Evolutionary conservation across 2,329 filamentous ascomycete genomes (phyloP).

Genomic region (Fusarium palustre): DNA sequence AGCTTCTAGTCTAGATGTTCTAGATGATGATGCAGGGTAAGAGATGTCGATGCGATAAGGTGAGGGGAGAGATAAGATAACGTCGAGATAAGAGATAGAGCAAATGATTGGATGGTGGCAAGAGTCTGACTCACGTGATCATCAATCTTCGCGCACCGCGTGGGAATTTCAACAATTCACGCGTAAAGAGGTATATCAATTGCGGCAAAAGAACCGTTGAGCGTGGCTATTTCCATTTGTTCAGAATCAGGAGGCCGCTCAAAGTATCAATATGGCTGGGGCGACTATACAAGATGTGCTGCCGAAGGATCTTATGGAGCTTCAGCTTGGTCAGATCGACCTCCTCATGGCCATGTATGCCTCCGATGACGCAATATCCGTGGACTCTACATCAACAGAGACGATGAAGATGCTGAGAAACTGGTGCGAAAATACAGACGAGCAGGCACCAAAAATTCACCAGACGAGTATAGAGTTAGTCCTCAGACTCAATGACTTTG

Average conservation of each 20-base stretch:
- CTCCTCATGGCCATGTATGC: constrained; percentile 66
- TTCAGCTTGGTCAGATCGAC: constrained; percentile 62
- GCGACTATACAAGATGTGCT: constrained; percentile 35
- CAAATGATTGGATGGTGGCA: background rate
- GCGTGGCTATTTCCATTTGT: rapidly evolving
- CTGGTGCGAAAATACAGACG: constrained; percentile 41
- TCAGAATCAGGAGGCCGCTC: rapidly evolving
- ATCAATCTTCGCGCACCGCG: background rate
- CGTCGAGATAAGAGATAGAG: background rate
- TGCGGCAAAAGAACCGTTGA: no score
- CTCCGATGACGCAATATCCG: constrained; percentile 50
- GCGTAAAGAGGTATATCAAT: background rate
- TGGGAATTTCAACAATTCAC: constrained; percentile 16
- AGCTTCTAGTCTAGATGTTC: no score
- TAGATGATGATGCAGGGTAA: background rate
- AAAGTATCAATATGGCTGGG: background rate
- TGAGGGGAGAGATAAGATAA: background rate
- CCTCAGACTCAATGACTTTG: constrained; percentile 45
- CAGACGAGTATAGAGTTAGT: constrained; percentile 39
- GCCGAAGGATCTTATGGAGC: constrained; percentile 58
- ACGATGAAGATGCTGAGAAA: constrained; percentile 37
- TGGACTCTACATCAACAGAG: constrained; percentile 41
- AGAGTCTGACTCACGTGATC: constrained; percentile 4
- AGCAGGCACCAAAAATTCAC: constrained; percentile 1
- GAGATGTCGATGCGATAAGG: background rate